Conservation (phyloP, 768 basidiomycete genomes). For the Pleurotus giganteus region DNA sequence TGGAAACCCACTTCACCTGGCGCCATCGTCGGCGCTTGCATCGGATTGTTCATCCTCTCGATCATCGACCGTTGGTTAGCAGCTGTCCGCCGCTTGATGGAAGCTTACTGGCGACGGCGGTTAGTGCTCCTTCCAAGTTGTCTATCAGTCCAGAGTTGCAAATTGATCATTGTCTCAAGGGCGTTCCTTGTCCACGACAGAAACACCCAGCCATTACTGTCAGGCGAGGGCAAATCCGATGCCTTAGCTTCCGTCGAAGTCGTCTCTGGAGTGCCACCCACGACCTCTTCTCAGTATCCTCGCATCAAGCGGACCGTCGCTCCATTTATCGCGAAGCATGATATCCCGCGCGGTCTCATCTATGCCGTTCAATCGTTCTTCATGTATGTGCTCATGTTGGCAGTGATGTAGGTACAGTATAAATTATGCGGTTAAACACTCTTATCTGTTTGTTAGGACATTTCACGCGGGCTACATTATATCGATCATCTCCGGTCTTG, state of each 20-base stretch:
- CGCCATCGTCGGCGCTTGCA: constrained; percentile 71
- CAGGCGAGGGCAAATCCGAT: constrained; percentile 1
- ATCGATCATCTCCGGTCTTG: constrained; percentile 66
- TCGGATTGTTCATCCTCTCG: constrained; percentile 66
- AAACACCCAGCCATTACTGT: neutral
- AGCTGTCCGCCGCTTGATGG: constrained; percentile 51
- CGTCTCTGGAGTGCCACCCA: neutral
- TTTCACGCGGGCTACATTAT: constrained; percentile 80
- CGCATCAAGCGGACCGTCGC: constrained; percentile 37
- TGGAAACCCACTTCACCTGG: constrained; percentile 70
- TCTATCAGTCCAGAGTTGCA: neutral
- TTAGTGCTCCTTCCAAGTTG: constrained; percentile 23
- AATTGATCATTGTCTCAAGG: neutral
- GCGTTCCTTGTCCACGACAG: neutral
- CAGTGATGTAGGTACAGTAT: constrained; percentile 62
- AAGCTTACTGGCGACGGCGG: constrained; percentile 60
- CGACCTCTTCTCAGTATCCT: neutral
- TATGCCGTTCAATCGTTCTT: constrained; percentile 63
- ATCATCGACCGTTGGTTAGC: constrained; percentile 70
- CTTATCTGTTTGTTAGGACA: constrained; percentile 51
- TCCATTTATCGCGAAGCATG: constrained; percentile 67
- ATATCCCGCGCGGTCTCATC: constrained; percentile 67
- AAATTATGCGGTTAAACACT: neutral
- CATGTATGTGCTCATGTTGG: constrained; percentile 75
- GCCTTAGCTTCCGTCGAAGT: constrained; percentile 1